Conservation (phyloP, 2,329 filamentous ascomycete species). For the Colletotrichum lupini region DNA sequence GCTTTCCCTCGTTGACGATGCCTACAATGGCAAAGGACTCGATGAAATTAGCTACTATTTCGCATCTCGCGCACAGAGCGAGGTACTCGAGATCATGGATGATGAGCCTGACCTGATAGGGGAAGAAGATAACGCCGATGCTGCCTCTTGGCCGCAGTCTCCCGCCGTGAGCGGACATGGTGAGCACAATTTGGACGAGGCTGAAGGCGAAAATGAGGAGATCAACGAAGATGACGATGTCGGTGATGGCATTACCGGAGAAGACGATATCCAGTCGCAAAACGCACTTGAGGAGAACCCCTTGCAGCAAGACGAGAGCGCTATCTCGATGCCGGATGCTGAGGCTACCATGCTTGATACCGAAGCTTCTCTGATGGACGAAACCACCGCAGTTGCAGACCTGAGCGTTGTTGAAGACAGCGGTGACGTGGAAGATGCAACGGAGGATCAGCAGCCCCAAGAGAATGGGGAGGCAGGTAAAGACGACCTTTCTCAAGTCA, state of each 20-base stretch:
- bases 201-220: conserved; percentile 10
- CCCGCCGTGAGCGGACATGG: conserved; percentile 14
- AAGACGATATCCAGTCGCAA: not conserved
- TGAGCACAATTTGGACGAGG: conserved; percentile 10
- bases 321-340: conserved; percentile 4
- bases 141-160: conserved; percentile 22
- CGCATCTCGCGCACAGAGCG: conserved; percentile 38
- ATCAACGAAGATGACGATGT: conserved; percentile 8
- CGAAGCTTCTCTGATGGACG: conserved; percentile 14
- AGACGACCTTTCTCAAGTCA: conserved; percentile 4
- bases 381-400: conserved; percentile 9
- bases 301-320: conserved; percentile 11
- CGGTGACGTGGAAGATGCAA: not conserved
- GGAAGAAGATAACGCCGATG: conserved; percentile 35
- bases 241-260: not conserved
- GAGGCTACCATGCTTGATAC: conserved; percentile 27
- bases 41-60: conserved; percentile 54
- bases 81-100: conserved; percentile 36
- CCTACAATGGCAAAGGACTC: conserved; percentile 52
- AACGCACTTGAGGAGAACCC: not conserved
- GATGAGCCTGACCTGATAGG: conserved; percentile 32
- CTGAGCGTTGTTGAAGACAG: not conserved
- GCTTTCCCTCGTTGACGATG: conserved; percentile 53
- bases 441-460: conserved; percentile 4
- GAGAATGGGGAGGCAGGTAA: conserved; percentile 30